phyloP scores from a whole-genome alignment of 129 eudicot species.

The Logfia minima region DNA sequence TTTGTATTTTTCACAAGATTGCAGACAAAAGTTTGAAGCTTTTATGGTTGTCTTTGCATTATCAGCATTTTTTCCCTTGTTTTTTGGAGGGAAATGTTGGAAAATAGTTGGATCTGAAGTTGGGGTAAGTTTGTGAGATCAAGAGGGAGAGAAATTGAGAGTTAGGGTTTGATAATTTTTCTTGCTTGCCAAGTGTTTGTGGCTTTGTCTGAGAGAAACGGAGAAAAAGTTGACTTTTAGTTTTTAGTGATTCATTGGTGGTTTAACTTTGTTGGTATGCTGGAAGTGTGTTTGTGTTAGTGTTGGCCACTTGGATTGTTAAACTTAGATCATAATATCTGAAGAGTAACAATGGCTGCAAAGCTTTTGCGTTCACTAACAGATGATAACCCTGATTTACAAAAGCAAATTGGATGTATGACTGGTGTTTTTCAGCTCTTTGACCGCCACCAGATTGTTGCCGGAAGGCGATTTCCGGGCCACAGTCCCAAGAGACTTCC shows the following conservation, averaged over 20 bases:
- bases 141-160: not conserved
- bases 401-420: slow-evolving; percentile 96
- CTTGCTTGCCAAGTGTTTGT: slow-evolving; percentile 34
- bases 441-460: slow-evolving; percentile 64
- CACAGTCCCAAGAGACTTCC: slow-evolving; percentile 63
- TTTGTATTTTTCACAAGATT: slow-evolving; percentile 11
- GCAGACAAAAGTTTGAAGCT: not conserved
- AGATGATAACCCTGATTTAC: slow-evolving; percentile 88
- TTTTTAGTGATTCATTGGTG: not conserved
- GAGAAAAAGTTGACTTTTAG: slow-evolving; percentile 26
- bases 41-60: slow-evolving; percentile 23
- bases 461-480: slow-evolving; percentile 64
- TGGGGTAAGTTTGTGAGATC: slow-evolving; percentile 15
- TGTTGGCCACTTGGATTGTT: slow-evolving; percentile 15
- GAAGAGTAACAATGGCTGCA: slow-evolving; percentile 63
- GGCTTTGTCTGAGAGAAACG: slow-evolving; percentile 26
- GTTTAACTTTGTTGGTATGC: slow-evolving; percentile 6
- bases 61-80: not conserved
- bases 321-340: not conserved
- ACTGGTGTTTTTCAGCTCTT: slow-evolving; percentile 87
- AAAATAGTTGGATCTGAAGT: slow-evolving; percentile 23
- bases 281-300: slow-evolving; percentile 19
- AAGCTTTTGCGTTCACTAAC: slow-evolving; percentile 78
- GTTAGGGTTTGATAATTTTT: slow-evolving; percentile 19
- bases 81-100: slow-evolving; percentile 26